A percentile compares a stretch with the other conserved stretches of the same genome.
Evolutionary conservation across 306 rosid genomes (phyloP).

Genomic region (Malus sieversii): DNA sequence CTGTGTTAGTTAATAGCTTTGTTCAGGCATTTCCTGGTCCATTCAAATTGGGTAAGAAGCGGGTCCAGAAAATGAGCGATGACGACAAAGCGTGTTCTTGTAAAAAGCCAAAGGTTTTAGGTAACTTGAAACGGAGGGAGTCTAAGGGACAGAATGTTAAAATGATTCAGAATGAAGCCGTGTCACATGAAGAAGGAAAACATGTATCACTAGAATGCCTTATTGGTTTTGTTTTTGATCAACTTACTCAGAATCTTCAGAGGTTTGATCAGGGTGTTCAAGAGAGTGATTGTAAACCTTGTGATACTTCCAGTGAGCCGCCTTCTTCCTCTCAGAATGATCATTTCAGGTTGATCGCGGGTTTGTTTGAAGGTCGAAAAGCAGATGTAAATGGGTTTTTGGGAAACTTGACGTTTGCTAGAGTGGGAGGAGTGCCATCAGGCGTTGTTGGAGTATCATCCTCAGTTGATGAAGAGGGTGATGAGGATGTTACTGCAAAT

Average conservation of each 20-base stretch:
- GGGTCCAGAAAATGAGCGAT: conserved; percentile 48
- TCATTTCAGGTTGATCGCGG: conserved; percentile 47
- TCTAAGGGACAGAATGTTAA: conserved; percentile 29
- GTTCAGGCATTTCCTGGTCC: conserved; percentile 80
- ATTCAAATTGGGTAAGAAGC: conserved; percentile 64
- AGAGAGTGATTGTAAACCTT: conserved; percentile 20
- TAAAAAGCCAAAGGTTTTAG: conserved; percentile 39
- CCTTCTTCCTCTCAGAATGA: conserved; percentile 32
- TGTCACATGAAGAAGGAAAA: conserved; percentile 42
- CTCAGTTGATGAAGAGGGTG: conserved; percentile 55
- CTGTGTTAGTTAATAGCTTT: conserved; percentile 57
- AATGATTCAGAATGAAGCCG: conserved; percentile 23
- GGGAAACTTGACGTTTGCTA: conserved; percentile 87
- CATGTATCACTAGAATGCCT: conserved; percentile 60
- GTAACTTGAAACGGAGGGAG: conserved; percentile 50
- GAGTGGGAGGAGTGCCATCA: conserved; percentile 81
- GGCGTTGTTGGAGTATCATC: conserved; percentile 55
- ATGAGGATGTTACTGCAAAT: conserved; percentile 34
- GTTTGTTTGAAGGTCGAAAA: conserved; percentile 59
- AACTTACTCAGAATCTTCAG: conserved; percentile 53
- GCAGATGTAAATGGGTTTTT: conserved; percentile 69
- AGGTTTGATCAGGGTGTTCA: conserved; percentile 44
- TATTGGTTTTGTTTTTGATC: conserved; percentile 70
- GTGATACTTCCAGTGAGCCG: conserved; percentile 22
- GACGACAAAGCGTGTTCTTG: conserved; percentile 46